These are phyloP conservation scores for Theobroma grandiflorum DNA, from an alignment of 441 rosid species.

Conservation along the genomic window DNA sequence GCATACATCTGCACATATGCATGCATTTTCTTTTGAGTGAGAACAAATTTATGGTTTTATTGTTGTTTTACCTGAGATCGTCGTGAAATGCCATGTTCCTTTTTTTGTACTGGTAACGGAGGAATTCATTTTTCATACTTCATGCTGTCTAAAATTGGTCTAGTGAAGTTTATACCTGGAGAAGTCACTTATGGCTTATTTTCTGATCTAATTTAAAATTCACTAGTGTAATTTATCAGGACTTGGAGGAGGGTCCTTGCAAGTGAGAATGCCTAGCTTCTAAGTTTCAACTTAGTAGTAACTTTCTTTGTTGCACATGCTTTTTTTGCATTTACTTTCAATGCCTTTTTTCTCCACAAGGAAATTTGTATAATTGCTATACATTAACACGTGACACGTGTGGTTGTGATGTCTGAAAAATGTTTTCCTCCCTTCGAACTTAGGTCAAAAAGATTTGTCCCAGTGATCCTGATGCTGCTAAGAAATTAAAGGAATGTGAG, in stretches of 20 bases:
- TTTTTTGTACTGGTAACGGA: not conserved
- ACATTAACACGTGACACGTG: constrained; percentile 4
- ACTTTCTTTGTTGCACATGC: constrained; percentile 4
- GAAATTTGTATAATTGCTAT: not conserved
- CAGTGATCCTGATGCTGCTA: constrained; percentile 91
- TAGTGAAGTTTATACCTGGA: not conserved
- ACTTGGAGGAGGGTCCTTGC: constrained; percentile 14
- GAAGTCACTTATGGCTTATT: not conserved
- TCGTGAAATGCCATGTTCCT: not conserved
- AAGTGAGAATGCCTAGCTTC: not conserved
- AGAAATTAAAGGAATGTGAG: constrained; percentile 92
- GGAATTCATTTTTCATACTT: not conserved
- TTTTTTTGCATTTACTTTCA: not conserved
- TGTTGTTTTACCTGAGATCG: constrained; percentile 14
- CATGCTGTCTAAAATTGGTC: not conserved
- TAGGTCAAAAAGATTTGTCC: constrained; percentile 89
- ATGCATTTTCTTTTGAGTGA: not conserved
- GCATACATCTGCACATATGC: not conserved
- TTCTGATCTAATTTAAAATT: constrained; percentile 13
- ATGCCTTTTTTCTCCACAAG: not conserved
- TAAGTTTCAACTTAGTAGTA: constrained; percentile 9
- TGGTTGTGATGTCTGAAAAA: constrained; percentile 13
- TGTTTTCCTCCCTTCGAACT: constrained; percentile 11
- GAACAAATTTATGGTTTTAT: not conserved
- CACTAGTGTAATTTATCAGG: not conserved